These are phyloP conservation scores for Incumbomyces delicatus DNA, from an alignment of 2,329 filamentous ascomycete species.

Conservation along the genomic window DNA sequence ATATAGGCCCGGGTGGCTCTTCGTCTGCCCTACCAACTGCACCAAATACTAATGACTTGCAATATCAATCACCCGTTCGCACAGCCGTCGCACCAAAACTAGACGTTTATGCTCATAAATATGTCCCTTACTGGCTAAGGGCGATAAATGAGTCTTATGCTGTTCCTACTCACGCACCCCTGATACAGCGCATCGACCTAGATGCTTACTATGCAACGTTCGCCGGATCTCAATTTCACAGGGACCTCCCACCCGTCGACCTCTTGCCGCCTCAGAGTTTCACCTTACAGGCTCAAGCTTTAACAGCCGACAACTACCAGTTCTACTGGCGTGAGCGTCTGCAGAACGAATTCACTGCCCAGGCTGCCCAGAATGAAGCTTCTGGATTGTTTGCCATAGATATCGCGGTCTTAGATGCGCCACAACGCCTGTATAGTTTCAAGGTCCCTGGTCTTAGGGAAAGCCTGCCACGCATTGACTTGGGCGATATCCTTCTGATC, in stretches of 20 bases:
- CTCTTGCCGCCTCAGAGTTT: slow-evolving; percentile 9
- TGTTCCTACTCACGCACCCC: slow-evolving; percentile 10
- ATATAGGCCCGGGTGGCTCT: background rate
- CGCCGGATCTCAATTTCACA: slow-evolving; percentile 15
- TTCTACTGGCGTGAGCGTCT: slow-evolving; percentile 21
- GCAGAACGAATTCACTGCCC: slow-evolving; percentile 18
- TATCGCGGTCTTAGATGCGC: slow-evolving; percentile 10
- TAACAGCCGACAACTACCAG: slow-evolving; percentile 12
- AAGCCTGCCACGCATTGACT: slow-evolving; percentile 17
- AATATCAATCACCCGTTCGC: too few relatives aligned
- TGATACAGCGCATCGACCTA: slow-evolving; percentile 18
- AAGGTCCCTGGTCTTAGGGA: slow-evolving; percentile 22
- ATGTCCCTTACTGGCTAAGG: slow-evolving; percentile 18
- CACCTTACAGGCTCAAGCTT: slow-evolving; percentile 11
- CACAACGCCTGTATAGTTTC: slow-evolving; percentile 15
- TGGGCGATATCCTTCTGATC: slow-evolving; percentile 21
- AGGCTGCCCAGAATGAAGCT: slow-evolving; percentile 13
- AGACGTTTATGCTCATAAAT: slow-evolving; percentile 21
- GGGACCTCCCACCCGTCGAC: slow-evolving; percentile 10
- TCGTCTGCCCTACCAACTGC: background rate
- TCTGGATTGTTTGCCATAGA: slow-evolving; percentile 17
- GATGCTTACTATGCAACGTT: slow-evolving; percentile 17
- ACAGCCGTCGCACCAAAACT: background rate
- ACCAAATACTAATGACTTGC: too few relatives aligned
- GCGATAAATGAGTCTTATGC: slow-evolving; percentile 23